Percentiles rank a stretch among this genome's conserved stretches.
phyloP scores from a whole-genome alignment of 345 rosid species.

The Eucalyptus erythrocorys region DNA sequence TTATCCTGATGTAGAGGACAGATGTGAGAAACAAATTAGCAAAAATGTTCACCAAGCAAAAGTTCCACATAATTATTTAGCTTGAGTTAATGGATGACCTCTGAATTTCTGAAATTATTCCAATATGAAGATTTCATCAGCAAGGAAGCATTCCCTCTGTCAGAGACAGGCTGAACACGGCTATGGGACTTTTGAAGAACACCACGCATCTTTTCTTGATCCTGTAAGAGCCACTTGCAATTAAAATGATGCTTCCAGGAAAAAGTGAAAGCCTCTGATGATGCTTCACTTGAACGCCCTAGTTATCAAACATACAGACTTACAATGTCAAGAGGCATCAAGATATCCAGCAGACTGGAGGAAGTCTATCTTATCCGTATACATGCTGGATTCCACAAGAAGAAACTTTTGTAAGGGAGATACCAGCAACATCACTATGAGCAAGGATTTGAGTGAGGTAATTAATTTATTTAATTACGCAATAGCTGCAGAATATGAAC shows the following conservation, averaged over 20 bases:
- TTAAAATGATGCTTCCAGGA: neutral
- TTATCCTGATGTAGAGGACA: neutral
- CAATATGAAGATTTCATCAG: conserved; percentile 4
- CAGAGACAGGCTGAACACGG: neutral
- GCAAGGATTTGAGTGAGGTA: neutral
- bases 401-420: neutral
- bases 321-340: neutral
- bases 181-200: conserved; percentile 5
- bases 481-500: neutral
- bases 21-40: neutral
- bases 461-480: neutral
- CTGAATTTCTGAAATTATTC: neutral
- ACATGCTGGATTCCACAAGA: neutral
- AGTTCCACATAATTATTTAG: neutral
- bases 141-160: neutral
- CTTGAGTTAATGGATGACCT: neutral
- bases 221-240: conserved; percentile 5
- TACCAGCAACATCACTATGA: neutral
- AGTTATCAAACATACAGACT: neutral
- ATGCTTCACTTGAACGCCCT: neutral
- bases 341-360: neutral
- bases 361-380: neutral
- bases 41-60: neutral
- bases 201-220: conserved; percentile 18
- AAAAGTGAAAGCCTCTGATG: neutral